Evolutionary conservation across 2,329 filamentous ascomycete species (phyloP), one percentile per base, ranked within the genome.

Genomic region (Magnaporthiopsis rhizophila): DNA sequence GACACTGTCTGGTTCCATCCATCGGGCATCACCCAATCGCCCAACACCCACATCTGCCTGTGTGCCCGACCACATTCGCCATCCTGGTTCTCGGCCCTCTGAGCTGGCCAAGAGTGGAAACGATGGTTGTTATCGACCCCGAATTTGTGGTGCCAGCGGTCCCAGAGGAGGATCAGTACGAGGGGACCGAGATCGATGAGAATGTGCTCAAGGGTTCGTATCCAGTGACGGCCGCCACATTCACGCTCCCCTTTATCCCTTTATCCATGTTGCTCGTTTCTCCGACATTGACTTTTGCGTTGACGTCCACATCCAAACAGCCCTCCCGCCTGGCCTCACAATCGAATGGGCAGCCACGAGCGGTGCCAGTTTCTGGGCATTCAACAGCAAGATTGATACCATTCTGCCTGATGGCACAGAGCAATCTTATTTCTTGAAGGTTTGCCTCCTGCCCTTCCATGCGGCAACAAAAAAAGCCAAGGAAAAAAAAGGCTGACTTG

Each of bases 291-390:
- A 13, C 11, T 38, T 38, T 38, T 15, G 15, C 36, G 11, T 18
- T 38, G 11, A 38, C 36, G 18, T 18, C 3, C 5, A 18, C 36
- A 15, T 18, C 11, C 15, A 18, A 38, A 26, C 56, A 58, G 56
- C 56, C 9, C 56, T 58, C 2, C 56, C 56, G 3, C n/a, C 24
- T 1, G 56, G 56, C 1, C n/a, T 28, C n/a, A 58, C 56, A 11
- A 28, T 58, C 56, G 26, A 58, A 58, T 58, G 56, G 56, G 26
- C 56, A 12, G 56, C 56, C 56, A 58, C 56, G 56, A 58, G 56
- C n/a, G 26, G n/a, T 24, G n/a, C 56, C 3, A 58, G 56, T 15
- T 58, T 58, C 36, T 58, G 56, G 56, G 56, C 26, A 11, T 58
- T 58, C 56, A 58, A 58, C 13, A 58, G n/a, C n/a, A 58, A 58